Evolutionary conservation across 2,329 filamentous ascomycete species (phyloP).

Genomic region (Fusarium sp.): DNA sequence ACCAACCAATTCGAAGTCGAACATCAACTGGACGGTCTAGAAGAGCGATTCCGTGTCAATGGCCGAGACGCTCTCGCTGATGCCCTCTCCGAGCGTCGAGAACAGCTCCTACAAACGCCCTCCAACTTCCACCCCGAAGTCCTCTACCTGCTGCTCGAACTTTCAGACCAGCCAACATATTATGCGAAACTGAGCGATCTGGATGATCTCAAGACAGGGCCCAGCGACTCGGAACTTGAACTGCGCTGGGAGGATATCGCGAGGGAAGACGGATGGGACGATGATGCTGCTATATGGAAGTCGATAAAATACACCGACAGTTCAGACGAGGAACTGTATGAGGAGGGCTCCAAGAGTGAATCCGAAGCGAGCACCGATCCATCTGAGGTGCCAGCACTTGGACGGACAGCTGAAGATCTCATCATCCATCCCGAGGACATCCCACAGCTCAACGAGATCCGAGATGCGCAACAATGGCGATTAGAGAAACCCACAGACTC

Average conservation of each 20-base stretch:
- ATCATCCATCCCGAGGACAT: constrained; percentile 49
- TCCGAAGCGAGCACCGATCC: constrained; percentile 46
- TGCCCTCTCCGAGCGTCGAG: constrained; percentile 67
- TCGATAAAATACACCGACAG: constrained; percentile 73
- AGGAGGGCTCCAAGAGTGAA: constrained; percentile 52
- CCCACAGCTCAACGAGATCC: constrained; percentile 45
- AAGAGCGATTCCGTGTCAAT: constrained; percentile 86
- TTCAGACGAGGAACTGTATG: constrained; percentile 62
- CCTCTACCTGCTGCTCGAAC: constrained; percentile 78
- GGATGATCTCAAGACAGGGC: constrained; percentile 57
- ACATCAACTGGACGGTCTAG: constrained; percentile 72
- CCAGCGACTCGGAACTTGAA: constrained; percentile 53
- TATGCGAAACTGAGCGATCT: constrained; percentile 73
- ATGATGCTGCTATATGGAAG: constrained; percentile 74
- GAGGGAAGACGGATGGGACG: constrained; percentile 75
- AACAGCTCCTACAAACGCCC: constrained; percentile 63
- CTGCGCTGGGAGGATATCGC: constrained; percentile 84
- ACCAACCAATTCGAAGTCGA: constrained; percentile 81
- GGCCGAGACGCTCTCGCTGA: constrained; percentile 83
- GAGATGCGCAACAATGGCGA: constrained; percentile 51
- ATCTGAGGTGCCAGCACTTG: constrained; percentile 37
- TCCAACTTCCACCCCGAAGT: constrained; percentile 80
- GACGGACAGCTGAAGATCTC: constrained; percentile 46
- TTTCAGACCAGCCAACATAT: constrained; percentile 81
- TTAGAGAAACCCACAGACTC: constrained; percentile 46